Base-by-base conservation (phyloP, 169 alveolate species). In the Eimeria brunetti region DNA sequence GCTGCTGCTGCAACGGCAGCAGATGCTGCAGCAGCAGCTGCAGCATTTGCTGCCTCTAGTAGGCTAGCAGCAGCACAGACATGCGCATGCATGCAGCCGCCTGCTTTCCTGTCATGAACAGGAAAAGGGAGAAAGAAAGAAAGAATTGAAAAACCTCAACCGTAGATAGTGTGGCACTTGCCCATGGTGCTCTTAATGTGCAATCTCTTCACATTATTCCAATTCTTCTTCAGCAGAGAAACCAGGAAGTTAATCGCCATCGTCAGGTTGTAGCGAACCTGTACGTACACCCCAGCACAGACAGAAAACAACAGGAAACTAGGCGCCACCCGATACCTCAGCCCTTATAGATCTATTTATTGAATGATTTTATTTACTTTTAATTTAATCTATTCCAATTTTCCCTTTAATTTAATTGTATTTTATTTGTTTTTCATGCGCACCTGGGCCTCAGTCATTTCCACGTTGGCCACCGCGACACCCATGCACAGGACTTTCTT, bases 161-260 rank as follows among this genome's bases (percentile, higher is more conserved):
- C 99, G 97, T 98, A 99, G 96, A 99, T 99, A 95, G 99, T 97
- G 95, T 98, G 98, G 69, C 99, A 99, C 97, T 99, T 98, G 60
- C 99, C 99, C 99, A 99, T 99, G 96, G 99, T 99, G 95, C 99
- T 98, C 99, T 99, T 99, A 94, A 99, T 98, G 97, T 99, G 99
- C 84, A 99, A 98, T 44, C 99, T 97, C 97, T 99, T 99, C 95
- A 99, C 99, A 96, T 99, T 99, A 97, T 99, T 99, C 99, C 99
- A 99, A 96, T 99, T 99, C 98, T 99, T 99, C 98, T 99, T 99
- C 96, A 99, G 98, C 91, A 99, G 98, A 84, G 99, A 99, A 88
- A 99, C 99, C 94, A 99, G 98, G 98, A 99, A 99, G 99, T 99
- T 99, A 96, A 99, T 98, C 33, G 99, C 98, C 97, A 99, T 98